These are phyloP conservation scores for Globisporangium mamillatum DNA, from an alignment of 352 stramenopile species.

Conservation along the genomic window DNA sequence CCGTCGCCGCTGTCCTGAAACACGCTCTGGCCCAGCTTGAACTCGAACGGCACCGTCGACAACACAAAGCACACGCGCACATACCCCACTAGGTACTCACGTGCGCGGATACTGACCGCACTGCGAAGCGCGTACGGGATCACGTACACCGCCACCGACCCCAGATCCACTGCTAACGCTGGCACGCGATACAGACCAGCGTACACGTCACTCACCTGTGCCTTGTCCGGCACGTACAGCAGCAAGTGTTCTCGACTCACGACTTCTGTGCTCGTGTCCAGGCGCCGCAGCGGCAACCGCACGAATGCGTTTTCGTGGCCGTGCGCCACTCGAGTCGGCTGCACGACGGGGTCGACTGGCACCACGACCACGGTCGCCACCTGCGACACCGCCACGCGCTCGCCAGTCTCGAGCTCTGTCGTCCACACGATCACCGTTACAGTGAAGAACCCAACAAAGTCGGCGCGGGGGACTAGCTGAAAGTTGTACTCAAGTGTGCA, in stretches of 20 bases:
- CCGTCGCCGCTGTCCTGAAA: conserved; percentile 31
- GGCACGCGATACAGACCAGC: neutral
- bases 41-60: conserved; percentile 24
- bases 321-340: neutral
- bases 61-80: no score
- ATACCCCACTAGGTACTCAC: neutral
- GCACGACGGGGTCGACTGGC: neutral
- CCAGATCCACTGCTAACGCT: neutral
- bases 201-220: neutral
- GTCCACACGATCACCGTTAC: neutral
- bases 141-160: neutral
- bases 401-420: neutral
- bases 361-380: conserved; percentile 17
- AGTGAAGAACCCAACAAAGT: neutral
- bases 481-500: no score
- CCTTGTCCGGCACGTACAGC: neutral
- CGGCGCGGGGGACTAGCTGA: no score
- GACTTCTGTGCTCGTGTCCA: neutral
- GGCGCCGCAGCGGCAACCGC: neutral
- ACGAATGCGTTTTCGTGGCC: neutral
- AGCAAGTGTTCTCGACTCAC: neutral
- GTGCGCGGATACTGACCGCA: neutral
- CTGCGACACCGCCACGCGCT: neutral
- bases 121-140: neutral
- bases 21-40: conserved; percentile 28